phyloP scores from a whole-genome alignment of 371 early-diverging fungal species.

The Mortierella sp. region DNA sequence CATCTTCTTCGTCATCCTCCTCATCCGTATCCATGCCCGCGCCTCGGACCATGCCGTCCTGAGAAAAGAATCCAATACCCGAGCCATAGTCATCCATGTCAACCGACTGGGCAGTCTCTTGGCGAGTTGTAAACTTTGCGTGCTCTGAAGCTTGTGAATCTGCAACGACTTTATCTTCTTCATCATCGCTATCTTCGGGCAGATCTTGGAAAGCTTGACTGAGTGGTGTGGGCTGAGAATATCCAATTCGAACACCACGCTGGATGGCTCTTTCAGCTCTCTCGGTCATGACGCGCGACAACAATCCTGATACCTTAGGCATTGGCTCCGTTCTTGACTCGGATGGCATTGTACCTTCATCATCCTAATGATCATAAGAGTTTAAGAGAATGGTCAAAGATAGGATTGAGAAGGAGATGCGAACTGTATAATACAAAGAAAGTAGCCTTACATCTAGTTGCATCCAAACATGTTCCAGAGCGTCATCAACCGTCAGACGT shows the following conservation, averaged over 20 bases:
- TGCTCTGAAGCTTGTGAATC: not conserved
- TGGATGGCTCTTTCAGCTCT: constrained; percentile 38
- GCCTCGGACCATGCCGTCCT: constrained; percentile 50
- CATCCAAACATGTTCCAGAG: constrained; percentile 54
- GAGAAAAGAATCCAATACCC: constrained; percentile 52
- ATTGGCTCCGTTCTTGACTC: constrained; percentile 16
- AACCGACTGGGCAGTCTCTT: not conserved
- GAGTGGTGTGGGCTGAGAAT: constrained; percentile 32
- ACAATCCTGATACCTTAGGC: constrained; percentile 16
- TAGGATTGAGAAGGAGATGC: not conserved
- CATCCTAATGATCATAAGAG: constrained; percentile 27
- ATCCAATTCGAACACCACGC: constrained; percentile 38
- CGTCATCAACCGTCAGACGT: constrained; percentile 47
- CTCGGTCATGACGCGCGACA: constrained; percentile 45
- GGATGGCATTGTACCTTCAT: constrained; percentile 27
- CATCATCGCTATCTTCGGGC: constrained; percentile 28
- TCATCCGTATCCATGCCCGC: constrained; percentile 43
- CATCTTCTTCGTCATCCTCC: constrained; percentile 23
- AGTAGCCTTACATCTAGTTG: constrained; percentile 27
- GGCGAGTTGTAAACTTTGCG: too few species aligned
- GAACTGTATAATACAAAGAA: not conserved
- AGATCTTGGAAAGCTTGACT: constrained; percentile 41
- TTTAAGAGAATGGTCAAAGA: not conserved
- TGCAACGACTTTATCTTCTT: constrained; percentile 2
- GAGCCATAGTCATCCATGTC: constrained; percentile 17